Evolutionary conservation across 306 rosid genomes (phyloP).

Genomic region (Rubus parviflorus): DNA sequence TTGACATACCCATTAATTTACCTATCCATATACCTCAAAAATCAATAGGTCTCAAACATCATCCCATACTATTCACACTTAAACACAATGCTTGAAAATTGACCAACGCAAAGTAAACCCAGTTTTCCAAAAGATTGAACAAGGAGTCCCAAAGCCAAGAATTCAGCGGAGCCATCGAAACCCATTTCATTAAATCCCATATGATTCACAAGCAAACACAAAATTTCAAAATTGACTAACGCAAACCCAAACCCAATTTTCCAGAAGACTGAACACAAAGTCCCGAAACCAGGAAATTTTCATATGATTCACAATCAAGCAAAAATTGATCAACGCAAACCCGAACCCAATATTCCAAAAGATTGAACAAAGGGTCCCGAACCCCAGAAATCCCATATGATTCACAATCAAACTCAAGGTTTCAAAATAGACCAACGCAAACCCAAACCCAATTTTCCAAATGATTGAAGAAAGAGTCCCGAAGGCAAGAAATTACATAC

Average conservation of each 20-base stretch:
- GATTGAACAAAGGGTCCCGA: no score
- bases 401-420: neutral
- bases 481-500: conserved; percentile 34
- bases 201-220: neutral
- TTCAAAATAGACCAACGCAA: neutral
- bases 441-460: neutral
- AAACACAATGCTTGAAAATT: no score
- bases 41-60: neutral
- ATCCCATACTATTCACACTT: no score
- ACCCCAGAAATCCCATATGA: neutral
- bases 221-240: neutral
- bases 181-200: neutral
- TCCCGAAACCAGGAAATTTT: neutral
- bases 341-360: neutral
- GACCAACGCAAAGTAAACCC: no score
- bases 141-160: no score
- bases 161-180: neutral
- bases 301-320: no score
- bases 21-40: no score
- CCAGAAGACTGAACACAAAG: neutral
- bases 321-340: no score
- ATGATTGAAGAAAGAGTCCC: neutral
- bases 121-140: no score
- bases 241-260: neutral
- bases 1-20: no score